Percentiles rank a stretch among this genome's conserved stretches.
These are phyloP conservation scores for Wickerhamiella lipophila DNA, from an alignment of 805 yeast species.

Conservation along the genomic window DNA sequence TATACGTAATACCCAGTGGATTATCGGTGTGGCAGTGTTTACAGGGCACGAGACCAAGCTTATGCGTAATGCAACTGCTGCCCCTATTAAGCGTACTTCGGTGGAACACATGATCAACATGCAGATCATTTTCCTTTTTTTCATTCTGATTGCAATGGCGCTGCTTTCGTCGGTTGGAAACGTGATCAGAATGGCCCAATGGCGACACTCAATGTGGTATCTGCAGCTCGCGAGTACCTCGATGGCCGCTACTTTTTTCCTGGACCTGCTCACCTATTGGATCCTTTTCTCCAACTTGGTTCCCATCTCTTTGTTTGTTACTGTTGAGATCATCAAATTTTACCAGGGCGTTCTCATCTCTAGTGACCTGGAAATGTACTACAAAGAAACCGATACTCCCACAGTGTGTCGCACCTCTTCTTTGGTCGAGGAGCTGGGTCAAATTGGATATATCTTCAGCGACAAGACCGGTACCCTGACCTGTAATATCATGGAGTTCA, in stretches of 20 bases:
- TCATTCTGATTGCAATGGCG: slow-evolving; percentile 60
- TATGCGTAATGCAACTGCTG: slow-evolving; percentile 97
- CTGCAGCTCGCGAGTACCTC: slow-evolving; percentile 56
- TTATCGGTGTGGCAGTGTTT: slow-evolving; percentile 82
- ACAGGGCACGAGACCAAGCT: slow-evolving; percentile 98
- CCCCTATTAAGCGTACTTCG: slow-evolving; percentile 94
- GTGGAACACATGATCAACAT: slow-evolving; percentile 90
- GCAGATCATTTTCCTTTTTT: slow-evolving; percentile 80
- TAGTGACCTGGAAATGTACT: slow-evolving; percentile 87
- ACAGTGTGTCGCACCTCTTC: slow-evolving; percentile 92
- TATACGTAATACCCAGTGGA: slow-evolving; percentile 87
- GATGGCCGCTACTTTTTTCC: slow-evolving; percentile 60
- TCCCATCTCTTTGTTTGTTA: slow-evolving; percentile 93
- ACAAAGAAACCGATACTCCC: slow-evolving; percentile 80
- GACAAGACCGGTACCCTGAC: slow-evolving; percentile 97
- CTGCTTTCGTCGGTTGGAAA: slow-evolving; percentile 80
- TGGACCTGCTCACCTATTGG: slow-evolving; percentile 88
- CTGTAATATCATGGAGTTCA: slow-evolving; percentile 92
- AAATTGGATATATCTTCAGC: slow-evolving; percentile 87
- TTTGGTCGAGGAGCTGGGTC: slow-evolving; percentile 93
- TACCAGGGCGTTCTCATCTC: slow-evolving; percentile 91
- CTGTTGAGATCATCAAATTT: slow-evolving; percentile 89
- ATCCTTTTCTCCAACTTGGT: slow-evolving; percentile 89
- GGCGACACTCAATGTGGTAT: slow-evolving; percentile 45
- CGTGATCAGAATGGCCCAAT: slow-evolving; percentile 53